Percentiles rank a stretch among this genome's conserved stretches.
phyloP scores from a whole-genome alignment of 164 flowering plant genomes.

The Chloranthus sessilifolius region DNA sequence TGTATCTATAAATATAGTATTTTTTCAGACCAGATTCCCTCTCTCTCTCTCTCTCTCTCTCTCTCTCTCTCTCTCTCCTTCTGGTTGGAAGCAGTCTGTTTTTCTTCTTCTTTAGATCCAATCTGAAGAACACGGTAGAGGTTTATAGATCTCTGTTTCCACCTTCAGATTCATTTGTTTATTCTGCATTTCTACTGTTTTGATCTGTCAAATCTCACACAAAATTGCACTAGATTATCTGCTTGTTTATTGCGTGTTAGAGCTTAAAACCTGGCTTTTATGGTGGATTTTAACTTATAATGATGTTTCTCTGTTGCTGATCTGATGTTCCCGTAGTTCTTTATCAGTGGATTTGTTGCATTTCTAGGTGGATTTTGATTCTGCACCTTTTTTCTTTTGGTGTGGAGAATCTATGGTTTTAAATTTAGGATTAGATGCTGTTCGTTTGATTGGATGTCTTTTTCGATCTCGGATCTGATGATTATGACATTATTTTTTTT shows the following conservation, averaged over 20 bases:
- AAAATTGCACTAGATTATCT: neutral
- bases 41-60: too few relatives aligned
- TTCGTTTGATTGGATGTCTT: neutral
- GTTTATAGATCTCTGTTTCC: slow-evolving; percentile 5
- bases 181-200: neutral
- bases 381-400: neutral
- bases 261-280: too few relatives aligned
- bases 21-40: too few relatives aligned
- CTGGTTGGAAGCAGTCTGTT: neutral
- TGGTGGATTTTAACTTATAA: neutral
- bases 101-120: slow-evolving; percentile 1
- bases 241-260: too few relatives aligned
- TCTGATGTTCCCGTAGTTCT: slow-evolving; percentile 2
- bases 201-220: neutral
- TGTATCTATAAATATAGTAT: neutral
- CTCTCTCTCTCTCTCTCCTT: too few relatives aligned
- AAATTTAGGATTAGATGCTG: neutral
- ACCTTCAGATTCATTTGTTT: neutral
- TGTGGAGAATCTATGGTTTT: neutral
- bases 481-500: too few relatives aligned
- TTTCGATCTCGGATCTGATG: too few relatives aligned
- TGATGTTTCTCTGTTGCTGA: slow-evolving; percentile 6
- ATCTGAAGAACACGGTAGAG: slow-evolving; percentile 7
- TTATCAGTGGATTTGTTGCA: slow-evolving; percentile 9
- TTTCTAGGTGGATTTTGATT: neutral